These are phyloP conservation scores for Colletotrichum siamense DNA, from an alignment of 2,329 filamentous ascomycete species.

Conservation along the genomic window DNA sequence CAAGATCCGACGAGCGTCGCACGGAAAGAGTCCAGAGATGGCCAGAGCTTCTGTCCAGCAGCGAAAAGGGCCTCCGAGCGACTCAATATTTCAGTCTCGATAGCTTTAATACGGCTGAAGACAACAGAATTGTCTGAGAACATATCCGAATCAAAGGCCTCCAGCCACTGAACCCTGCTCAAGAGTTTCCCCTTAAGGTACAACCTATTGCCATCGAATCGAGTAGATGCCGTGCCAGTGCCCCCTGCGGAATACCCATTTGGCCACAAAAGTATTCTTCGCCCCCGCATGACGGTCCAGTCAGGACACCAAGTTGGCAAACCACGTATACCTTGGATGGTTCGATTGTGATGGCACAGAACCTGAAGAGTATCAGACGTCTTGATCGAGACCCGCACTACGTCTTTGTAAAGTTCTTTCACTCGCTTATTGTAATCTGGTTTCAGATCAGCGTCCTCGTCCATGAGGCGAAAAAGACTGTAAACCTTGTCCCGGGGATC, in stretches of 20 bases:
- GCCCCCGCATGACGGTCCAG: not conserved
- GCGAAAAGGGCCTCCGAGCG: rapidly evolving
- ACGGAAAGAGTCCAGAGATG: rapidly evolving
- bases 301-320: not conserved
- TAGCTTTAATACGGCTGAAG: rapidly evolving
- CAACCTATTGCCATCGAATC: rapidly evolving
- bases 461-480: not conserved
- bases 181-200: rapidly evolving
- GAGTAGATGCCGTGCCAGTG: not conserved
- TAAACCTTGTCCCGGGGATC: not conserved
- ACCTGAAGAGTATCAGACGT: rapidly evolving
- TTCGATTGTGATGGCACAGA: not conserved
- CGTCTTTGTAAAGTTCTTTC: not conserved
- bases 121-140: rapidly evolving
- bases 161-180: rapidly evolving
- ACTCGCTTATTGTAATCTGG: rapidly evolving
- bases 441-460: not conserved
- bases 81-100: not conserved
- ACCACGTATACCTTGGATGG: not conserved
- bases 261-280: not conserved
- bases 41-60: rapidly evolving
- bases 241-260: rapidly evolving
- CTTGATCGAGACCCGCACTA: rapidly evolving
- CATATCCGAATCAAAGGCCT: rapidly evolving
- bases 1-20: rapidly evolving